A percentile compares a stretch with the other conserved stretches of the same genome.
These are phyloP conservation scores for Tremellales sp. DNA, from an alignment of 1,284 basidiomycete species.

Conservation along the genomic window DNA sequence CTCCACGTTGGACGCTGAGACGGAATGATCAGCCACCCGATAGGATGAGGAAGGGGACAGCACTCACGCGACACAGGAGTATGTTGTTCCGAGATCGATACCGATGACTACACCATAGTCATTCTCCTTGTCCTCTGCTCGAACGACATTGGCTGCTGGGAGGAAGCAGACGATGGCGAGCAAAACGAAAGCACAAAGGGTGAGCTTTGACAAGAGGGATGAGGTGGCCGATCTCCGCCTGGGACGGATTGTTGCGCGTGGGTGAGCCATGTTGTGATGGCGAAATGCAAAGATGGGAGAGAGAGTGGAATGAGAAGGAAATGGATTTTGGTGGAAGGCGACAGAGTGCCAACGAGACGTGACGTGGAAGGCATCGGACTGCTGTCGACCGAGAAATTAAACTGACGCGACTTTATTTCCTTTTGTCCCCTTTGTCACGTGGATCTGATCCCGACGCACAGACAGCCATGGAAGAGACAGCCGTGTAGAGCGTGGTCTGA, in stretches of 20 bases:
- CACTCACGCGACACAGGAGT: constrained; percentile 55
- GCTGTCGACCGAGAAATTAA: neutral
- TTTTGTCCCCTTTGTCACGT: neutral
- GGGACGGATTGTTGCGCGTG: constrained; percentile 21
- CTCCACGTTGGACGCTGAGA: constrained; percentile 79
- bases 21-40: constrained; percentile 3
- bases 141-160: constrained; percentile 34
- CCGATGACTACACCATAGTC: constrained; percentile 91
- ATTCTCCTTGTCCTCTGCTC: constrained; percentile 44
- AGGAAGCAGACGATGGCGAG: constrained; percentile 48
- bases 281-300: neutral
- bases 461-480: neutral
- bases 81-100: constrained; percentile 59
- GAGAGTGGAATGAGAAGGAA: constrained; percentile 11
- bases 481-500: neutral
- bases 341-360: neutral
- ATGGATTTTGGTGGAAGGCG: neutral
- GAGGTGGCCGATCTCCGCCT: constrained; percentile 20
- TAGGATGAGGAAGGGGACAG: neutral
- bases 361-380: neutral
- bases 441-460: neutral
- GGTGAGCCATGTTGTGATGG: constrained; percentile 28
- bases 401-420: neutral
- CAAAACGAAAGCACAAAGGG: constrained; percentile 45
- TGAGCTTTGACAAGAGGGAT: constrained; percentile 39